Evolutionary conservation across 495 filamentous ascomycete species (phyloP), one percentile per base, ranked within the genome.

Genomic region (Lasiosphaeria miniovina): DNA sequence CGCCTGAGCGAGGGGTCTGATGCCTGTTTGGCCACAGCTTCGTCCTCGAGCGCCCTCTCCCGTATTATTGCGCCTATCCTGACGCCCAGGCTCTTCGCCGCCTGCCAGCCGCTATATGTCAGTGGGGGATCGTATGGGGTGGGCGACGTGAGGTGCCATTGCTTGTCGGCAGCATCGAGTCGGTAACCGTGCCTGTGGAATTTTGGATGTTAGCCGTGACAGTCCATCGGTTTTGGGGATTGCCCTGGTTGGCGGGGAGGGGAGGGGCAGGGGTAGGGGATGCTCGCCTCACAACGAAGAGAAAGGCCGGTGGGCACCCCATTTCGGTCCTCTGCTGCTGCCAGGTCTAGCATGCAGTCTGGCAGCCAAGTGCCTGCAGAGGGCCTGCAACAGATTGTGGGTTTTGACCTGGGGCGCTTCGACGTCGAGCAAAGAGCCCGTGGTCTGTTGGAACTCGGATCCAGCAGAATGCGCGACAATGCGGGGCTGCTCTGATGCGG

Each of bases 91-190:
- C 84, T 84, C 60, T 88, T 87, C 53, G 88, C 86, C 69, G 97
- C 93, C 17, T 83, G 82, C 92, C 93, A 98, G 49, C 94, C 94
- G 60, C 91, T 88, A 68, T 96, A 98, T 14, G 93, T 96, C 50
- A 99, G 81, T 46, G 95, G 94, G 48, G 94, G 90, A 61, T 99
- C 93, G 77, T 98, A 98, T 5, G 94, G 95, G 4, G 90, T 93
- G 4, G 92, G 88, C 4, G 95, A 96, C n/a, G 90, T 87, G 11
- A 96, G 80, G 74, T 97, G 92, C 94, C 94, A 99, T 72, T 91
- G 82, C 68, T 90, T 89, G 77, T 98, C 91, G 60, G 91, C 90
- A 49, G 90, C 90, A 71, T 99, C 94, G 36, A 99, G 86, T 41
- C 94, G 87, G 46, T 91, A 87, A 62, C 94, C 94, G 72, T 99